Evolutionary conservation across 345 rosid species (phyloP), one percentile per base, ranked within the genome.

Genomic region (Brassica napus): DNA sequence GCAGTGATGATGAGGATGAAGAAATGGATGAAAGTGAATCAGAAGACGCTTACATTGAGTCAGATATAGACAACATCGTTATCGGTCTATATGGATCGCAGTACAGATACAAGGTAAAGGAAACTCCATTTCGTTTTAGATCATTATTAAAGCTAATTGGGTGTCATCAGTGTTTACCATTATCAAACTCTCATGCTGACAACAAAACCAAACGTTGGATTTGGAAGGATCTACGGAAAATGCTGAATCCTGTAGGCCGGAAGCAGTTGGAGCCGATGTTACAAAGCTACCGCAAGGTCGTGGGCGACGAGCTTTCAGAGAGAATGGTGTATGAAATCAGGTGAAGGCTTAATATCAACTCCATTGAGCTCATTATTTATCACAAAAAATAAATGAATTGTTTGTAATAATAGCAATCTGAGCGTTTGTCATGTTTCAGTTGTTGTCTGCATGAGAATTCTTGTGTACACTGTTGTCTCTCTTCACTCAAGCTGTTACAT

Each of bases 271-370:
- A 90, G 79, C 68, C 86, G 15, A 89, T 82, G 81, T 77, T 91
- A 86, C 83, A 14, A 14, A 83, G 83, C 69, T 93, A 91, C 81
- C 74, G 72, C 77, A 89, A 79, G 69, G 88, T 80, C 21, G 97
- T 95, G 3, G 98, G 98, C 0, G 75, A 60, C 14, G 86, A 90
- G 85, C 84, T 93, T 74, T 86, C 97, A 0, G 86, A 88, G 87
- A 87, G 87, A 74, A 90, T 89, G 86, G 89, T 88, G 15, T 88
- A 89, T 85, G 80, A 83, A 23, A 87, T 91, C 65, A 84, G 81
- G 69, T 91, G 80, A 85, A n/a, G 23, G 30, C 68, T 47, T 76
- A 3, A 30, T 18, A 55, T 14, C 11, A 65, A 66, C 58, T 57
- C 57, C 78, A 23, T 35, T 70, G 59, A 73, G 69, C 58, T 67